Conservation (phyloP, 768 basidiomycete genomes). For the Russula brevipes region DNA sequence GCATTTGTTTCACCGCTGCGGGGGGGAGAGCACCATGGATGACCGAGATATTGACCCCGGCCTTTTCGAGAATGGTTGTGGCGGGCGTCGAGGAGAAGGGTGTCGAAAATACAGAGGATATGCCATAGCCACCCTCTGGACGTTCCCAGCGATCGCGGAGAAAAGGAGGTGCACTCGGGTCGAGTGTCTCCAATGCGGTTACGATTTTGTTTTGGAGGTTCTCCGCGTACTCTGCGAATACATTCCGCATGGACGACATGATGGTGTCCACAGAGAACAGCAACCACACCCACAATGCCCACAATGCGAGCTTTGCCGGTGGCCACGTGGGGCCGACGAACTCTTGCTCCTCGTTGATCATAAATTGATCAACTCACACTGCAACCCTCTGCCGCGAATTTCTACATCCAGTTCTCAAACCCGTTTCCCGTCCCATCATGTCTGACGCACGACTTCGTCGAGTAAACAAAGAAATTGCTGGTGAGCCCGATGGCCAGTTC, state of each 20-base stretch:
- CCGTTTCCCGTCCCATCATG: slow-evolving; percentile 3
- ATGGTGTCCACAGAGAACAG: no score
- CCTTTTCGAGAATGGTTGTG: slow-evolving; percentile 78
- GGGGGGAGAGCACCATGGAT: slow-evolving; percentile 87
- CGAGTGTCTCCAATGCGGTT: slow-evolving; percentile 67
- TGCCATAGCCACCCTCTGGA: slow-evolving; percentile 66
- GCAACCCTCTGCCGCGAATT: slow-evolving; percentile 16
- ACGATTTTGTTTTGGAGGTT: slow-evolving; percentile 79
- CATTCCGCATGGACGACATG: slow-evolving; percentile 56
- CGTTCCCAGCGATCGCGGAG: slow-evolving; percentile 78
- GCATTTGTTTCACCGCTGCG: slow-evolving; percentile 89
- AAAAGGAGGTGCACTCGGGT: slow-evolving; percentile 65
- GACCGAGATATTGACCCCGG: slow-evolving; percentile 90
- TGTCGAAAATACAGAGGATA: slow-evolving; percentile 75
- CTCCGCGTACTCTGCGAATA: slow-evolving; percentile 71
- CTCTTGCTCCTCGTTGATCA: no score
- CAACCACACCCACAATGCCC: no score
- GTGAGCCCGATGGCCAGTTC: slow-evolving; percentile 35
- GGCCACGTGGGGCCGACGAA: not conserved
- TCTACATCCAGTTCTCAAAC: not conserved
- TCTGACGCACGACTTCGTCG: slow-evolving; percentile 78
- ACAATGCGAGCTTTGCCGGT: not conserved
- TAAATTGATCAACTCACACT: no score
- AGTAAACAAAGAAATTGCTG: slow-evolving; percentile 92
- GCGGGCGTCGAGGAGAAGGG: slow-evolving; percentile 31